phyloP scores from a whole-genome alignment of 306 rosid genomes.

The Senna tora region DNA sequence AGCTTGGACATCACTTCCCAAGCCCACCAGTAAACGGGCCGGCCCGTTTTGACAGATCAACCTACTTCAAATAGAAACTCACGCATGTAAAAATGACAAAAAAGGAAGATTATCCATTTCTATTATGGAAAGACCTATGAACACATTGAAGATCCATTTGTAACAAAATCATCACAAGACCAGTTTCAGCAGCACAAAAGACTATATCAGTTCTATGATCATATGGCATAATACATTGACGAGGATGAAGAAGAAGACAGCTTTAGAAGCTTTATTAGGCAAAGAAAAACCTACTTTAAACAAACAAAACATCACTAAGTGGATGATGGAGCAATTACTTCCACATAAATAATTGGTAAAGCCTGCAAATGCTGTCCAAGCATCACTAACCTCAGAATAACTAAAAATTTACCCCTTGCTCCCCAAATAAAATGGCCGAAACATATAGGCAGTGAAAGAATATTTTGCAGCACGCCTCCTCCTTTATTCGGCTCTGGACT shows the following conservation, averaged over 20 bases:
- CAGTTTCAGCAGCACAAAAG: neutral
- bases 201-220: conserved; percentile 9
- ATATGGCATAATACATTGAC: conserved; percentile 9
- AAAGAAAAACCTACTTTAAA: conserved; percentile 24
- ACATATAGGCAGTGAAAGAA: conserved; percentile 52
- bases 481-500: conserved; percentile 80
- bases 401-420: conserved; percentile 36
- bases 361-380: conserved; percentile 43
- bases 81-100: too few species aligned
- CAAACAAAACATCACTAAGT: conserved; percentile 46
- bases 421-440: conserved; percentile 47
- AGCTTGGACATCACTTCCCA: too few species aligned
- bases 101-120: too few species aligned
- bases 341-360: conserved; percentile 41
- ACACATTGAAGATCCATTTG: neutral
- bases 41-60: too few species aligned
- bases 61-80: too few species aligned
- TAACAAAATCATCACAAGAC: neutral
- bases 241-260: neutral
- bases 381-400: conserved; percentile 45
- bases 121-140: neutral
- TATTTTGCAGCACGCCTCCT: conserved; percentile 40
- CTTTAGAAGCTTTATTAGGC: conserved; percentile 21
- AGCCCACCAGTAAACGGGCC: too few species aligned
- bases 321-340: conserved; percentile 43